phyloP scores from a whole-genome alignment of 148 eudicot species.

The Rhododendron mucronatum region DNA sequence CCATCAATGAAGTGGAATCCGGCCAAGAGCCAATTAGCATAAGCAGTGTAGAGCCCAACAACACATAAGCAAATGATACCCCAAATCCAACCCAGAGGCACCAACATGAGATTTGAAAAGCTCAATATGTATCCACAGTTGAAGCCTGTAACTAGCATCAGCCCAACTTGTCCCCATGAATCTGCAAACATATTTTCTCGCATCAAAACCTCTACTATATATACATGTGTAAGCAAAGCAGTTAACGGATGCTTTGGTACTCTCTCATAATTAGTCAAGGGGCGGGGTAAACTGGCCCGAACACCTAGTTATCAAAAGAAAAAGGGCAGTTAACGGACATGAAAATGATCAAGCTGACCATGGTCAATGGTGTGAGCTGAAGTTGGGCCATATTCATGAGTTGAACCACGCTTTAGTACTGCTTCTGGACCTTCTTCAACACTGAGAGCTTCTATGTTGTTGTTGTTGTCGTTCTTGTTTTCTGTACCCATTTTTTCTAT shows the following conservation, averaged over 20 bases:
- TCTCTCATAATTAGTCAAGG: no score
- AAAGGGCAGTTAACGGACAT: neutral
- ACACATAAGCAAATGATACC: constrained; percentile 40
- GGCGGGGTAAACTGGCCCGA: no score
- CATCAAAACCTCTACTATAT: neutral
- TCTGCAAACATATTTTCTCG: constrained; percentile 26
- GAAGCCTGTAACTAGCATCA: constrained; percentile 48
- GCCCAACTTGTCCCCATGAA: constrained; percentile 57
- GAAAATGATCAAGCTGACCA: constrained; percentile 21
- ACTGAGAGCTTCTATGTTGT: constrained; percentile 12
- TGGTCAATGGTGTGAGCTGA: constrained; percentile 41
- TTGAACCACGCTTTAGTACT: neutral
- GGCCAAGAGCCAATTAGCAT: constrained; percentile 55
- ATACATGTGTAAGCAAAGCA: no score
- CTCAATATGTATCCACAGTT: constrained; percentile 57
- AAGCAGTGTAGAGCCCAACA: constrained; percentile 38
- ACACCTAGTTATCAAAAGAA: neutral
- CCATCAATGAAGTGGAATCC: constrained; percentile 52
- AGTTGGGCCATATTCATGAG: constrained; percentile 17
- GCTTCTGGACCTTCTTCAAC: constrained; percentile 15
- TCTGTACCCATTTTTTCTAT: constrained; percentile 22
- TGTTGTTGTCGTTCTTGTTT: constrained; percentile 2
- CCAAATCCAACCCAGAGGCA: constrained; percentile 57
- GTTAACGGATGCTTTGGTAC: no score
- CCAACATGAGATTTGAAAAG: constrained; percentile 51